Evolutionary conservation across 805 yeast genomes (phyloP).

Genomic region (Hemisphaericaspora nanyangensis): DNA sequence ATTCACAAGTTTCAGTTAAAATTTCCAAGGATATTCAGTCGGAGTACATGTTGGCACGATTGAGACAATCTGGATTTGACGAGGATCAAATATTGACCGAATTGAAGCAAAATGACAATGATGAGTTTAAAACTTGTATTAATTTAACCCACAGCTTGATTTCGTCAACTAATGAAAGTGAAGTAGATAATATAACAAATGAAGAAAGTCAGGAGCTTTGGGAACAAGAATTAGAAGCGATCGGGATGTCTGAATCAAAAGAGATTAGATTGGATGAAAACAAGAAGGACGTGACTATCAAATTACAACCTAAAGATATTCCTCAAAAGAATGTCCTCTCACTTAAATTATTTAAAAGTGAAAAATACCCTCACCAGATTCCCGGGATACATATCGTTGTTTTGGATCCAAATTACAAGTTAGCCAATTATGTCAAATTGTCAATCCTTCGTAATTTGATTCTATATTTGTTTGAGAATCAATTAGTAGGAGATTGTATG

Average conservation of each 20-base stretch:
- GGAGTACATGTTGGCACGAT: constrained; percentile 57
- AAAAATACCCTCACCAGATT: constrained; percentile 57
- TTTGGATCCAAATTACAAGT: constrained; percentile 38
- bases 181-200: not conserved
- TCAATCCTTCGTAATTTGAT: constrained; percentile 49
- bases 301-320: constrained; percentile 18
- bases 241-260: constrained; percentile 49
- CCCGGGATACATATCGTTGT: constrained; percentile 63
- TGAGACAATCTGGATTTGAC: constrained; percentile 68
- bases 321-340: constrained; percentile 14
- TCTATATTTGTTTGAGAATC: constrained; percentile 38
- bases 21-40: constrained; percentile 48
- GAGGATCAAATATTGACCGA: constrained; percentile 56
- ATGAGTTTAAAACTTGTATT: constrained; percentile 52
- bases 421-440: constrained; percentile 68
- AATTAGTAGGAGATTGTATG: constrained; percentile 65
- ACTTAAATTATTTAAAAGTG: constrained; percentile 23
- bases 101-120: constrained; percentile 34
- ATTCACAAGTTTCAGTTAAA: constrained; percentile 55
- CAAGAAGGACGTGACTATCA: constrained; percentile 24
- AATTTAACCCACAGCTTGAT: constrained; percentile 32
- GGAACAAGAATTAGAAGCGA: constrained; percentile 72
- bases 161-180: constrained; percentile 7
- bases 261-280: constrained; percentile 11
- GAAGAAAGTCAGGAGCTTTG: constrained; percentile 49